Conservation (phyloP, 345 rosid species). For the Excoecaria agallocha region DNA sequence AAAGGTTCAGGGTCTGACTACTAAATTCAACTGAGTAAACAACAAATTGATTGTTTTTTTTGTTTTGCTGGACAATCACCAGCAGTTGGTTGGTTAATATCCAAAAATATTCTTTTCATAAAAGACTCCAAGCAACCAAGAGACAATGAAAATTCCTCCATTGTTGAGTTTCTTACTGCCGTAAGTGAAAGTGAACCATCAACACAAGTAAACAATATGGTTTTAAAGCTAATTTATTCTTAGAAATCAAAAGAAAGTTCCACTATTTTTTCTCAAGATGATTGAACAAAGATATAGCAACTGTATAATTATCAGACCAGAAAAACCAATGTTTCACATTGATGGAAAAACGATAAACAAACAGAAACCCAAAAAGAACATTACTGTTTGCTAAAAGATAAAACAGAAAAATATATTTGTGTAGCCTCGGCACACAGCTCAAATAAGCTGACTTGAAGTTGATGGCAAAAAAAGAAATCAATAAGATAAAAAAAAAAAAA, state of each 20-base stretch:
- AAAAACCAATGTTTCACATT: not conserved
- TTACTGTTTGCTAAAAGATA: not conserved
- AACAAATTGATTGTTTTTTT: not conserved
- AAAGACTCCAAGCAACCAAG: not conserved
- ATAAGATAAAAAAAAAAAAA: not conserved
- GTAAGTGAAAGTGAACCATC: not conserved
- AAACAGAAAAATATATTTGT: not conserved
- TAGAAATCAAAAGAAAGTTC: not conserved
- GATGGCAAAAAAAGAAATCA: not conserved
- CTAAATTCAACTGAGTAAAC: not conserved
- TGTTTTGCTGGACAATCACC: not conserved
- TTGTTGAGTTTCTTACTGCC: not conserved
- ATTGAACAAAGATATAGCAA: not conserved
- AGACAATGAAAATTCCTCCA: not conserved
- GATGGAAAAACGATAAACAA: not conserved
- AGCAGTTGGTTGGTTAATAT: not conserved
- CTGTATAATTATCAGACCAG: not conserved
- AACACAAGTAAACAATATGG: not conserved
- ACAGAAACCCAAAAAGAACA: not conserved
- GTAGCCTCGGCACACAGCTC: not conserved
- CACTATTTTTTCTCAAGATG: not conserved
- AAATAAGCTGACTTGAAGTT: not conserved
- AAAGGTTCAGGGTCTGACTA: not conserved
- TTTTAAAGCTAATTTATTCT: not conserved
- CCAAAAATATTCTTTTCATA: not conserved